phyloP scores from a whole-genome alignment of 1,284 basidiomycete genomes.

The Melampsora americana region DNA sequence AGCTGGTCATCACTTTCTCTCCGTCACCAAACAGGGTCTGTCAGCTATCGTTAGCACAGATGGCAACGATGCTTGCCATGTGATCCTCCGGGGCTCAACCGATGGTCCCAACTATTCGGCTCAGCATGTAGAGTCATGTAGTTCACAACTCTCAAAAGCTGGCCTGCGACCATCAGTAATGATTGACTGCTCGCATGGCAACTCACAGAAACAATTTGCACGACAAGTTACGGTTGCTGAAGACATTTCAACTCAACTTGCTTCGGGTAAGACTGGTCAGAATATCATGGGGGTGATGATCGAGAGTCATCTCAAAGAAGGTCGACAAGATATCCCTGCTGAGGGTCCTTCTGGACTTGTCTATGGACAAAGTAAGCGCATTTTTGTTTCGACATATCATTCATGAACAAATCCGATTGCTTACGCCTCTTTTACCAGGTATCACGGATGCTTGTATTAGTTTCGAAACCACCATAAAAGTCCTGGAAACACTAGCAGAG shows the following conservation, averaged over 20 bases:
- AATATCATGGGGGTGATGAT: conserved; percentile 93
- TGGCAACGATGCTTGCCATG: conserved; percentile 70
- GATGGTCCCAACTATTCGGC: conserved; percentile 78
- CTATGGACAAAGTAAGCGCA: conserved; percentile 47
- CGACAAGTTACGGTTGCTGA: conserved; percentile 61
- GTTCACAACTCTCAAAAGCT: conserved; percentile 69
- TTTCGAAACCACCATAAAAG: conserved; percentile 6
- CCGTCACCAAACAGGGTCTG: conserved; percentile 83
- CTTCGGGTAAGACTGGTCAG: conserved; percentile 55
- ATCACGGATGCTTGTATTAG: conserved; percentile 24
- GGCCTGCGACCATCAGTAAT: conserved; percentile 76
- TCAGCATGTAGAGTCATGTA: conserved; percentile 71
- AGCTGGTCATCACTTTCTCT: conserved; percentile 95
- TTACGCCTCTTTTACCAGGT: neutral
- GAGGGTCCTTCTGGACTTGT: conserved; percentile 73
- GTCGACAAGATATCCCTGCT: conserved; percentile 77
- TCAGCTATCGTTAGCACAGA: conserved; percentile 57
- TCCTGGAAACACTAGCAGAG: conserved; percentile 12
- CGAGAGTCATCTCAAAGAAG: conserved; percentile 85
- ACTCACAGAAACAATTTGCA: conserved; percentile 63
- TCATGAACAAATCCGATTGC: neutral
- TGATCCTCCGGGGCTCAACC: conserved; percentile 86
- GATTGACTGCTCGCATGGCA: conserved; percentile 88
- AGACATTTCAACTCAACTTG: conserved; percentile 62
- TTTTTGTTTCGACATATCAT: neutral